These are phyloP conservation scores for Russula olivacea DNA, from an alignment of 768 basidiomycete species.

Conservation along the genomic window DNA sequence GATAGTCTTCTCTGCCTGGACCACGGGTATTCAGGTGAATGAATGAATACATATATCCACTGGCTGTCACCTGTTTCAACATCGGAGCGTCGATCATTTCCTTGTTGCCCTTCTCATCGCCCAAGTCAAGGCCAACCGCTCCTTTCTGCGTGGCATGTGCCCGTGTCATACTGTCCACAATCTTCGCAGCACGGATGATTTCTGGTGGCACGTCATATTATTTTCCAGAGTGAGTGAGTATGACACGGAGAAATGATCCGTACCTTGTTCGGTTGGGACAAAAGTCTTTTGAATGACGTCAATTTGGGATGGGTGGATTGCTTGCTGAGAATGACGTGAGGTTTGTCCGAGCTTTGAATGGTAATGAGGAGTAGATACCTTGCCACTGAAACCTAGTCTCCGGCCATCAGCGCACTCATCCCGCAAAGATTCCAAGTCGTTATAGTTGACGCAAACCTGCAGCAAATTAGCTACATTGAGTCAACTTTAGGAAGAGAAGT, in stretches of 20 bases:
- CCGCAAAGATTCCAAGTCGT: conserved; percentile 55
- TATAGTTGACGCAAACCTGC: conserved; percentile 86
- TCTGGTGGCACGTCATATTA: conserved; percentile 39
- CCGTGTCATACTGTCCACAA: conserved; percentile 57
- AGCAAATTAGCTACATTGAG: not conserved
- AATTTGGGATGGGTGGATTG: conserved; percentile 86
- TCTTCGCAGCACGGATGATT: conserved; percentile 68
- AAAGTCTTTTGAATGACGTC: conserved; percentile 71
- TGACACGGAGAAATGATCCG: not conserved
- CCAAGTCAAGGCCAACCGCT: conserved; percentile 65
- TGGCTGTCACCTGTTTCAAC: conserved; percentile 61
- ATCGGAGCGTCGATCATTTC: conserved; percentile 93
- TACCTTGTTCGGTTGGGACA: conserved; percentile 67
- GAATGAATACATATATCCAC: not conserved
- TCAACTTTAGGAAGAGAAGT: not conserved
- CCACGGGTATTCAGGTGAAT: not conserved
- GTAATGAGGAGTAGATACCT: conserved; percentile 41
- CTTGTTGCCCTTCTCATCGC: conserved; percentile 43
- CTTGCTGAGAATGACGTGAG: conserved; percentile 55
- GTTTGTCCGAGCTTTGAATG: not conserved
- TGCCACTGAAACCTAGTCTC: conserved; percentile 85
- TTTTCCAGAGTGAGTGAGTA: not conserved
- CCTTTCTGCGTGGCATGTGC: conserved; percentile 50
- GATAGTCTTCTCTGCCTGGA: conserved; percentile 22
- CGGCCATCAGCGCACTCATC: conserved; percentile 79